These are phyloP conservation scores for Penicillium maclennaniae DNA, from an alignment of 495 filamentous ascomycete species.

Conservation along the genomic window DNA sequence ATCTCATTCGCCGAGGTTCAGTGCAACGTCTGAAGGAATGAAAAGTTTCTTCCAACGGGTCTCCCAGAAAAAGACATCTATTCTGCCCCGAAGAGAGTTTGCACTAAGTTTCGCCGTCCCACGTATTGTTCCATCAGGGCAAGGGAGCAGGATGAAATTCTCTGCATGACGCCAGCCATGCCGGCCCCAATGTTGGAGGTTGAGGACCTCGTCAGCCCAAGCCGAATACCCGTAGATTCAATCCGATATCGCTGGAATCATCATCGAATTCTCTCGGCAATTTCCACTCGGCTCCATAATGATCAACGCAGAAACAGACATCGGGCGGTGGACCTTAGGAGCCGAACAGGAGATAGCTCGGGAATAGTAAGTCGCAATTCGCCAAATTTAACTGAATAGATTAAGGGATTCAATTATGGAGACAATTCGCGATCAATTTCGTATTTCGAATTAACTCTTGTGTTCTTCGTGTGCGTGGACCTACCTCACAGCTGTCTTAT, in stretches of 20 bases:
- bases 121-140: not conserved
- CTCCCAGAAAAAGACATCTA: conserved; percentile 5
- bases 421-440: not conserved
- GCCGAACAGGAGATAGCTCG: not conserved
- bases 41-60: not conserved
- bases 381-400: not conserved
- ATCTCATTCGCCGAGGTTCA: not conserved
- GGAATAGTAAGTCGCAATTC: not conserved
- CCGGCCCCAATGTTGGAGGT: not conserved
- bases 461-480: not conserved
- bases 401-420: not conserved
- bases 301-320: not conserved
- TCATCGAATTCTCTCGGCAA: not conserved
- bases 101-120: conserved; percentile 12
- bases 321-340: not conserved
- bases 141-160: too few relatives aligned
- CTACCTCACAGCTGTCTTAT: not conserved
- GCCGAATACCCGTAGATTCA: not conserved
- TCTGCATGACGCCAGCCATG: not conserved
- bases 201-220: not conserved
- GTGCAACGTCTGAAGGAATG: not conserved
- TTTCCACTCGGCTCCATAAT: not conserved
- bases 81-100: conserved; percentile 5
- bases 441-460: not conserved
- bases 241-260: not conserved